Evolutionary conservation across 2,329 filamentous ascomycete genomes (phyloP), one percentile per base, ranked within the genome.

Genomic region (Pseudohalonectria lignicola): DNA sequence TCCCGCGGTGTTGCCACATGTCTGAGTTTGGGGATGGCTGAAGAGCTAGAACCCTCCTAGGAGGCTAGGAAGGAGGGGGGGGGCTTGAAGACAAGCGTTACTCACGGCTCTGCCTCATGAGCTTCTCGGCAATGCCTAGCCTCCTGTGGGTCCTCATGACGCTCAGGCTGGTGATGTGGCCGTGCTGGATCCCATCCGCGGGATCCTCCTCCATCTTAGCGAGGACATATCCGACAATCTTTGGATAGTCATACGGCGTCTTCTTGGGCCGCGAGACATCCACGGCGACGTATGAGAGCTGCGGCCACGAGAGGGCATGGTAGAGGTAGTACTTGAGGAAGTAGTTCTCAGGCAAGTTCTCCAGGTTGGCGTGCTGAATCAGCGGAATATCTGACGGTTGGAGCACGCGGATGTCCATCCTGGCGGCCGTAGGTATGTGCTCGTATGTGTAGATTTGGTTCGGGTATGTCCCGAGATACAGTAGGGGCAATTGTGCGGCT

Each of bases 261-360:
- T 81, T 81, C 50, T 74, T 74, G 25, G 86, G 84, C 26, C 86
- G 77, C 16, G 82, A 84, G 41, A 88, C 80, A 61, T 96, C 90
- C 52, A 98, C 87, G 50, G 92, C 92, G 41, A 98, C 90, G 63
- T 88, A 96, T 63, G 82, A 90, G 47, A 98, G 78, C 65, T 96
- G 90, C 33, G 92, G 92, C 92, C 92, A 98, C 51, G 87, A 94
- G 49, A 96, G 79, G 13, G 90, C 88, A 64, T 98, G 92, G 75
- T 98, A 98, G 55, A 98, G 79, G 69, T 98, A 98, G 74, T 98
- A 98, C 74, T 98, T 98, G 65, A 94, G 85, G 62, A 96, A 96
- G 76, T 98, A 98, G 72, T 98, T 98, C 64, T 98, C 92, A 47
- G 92, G 92, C 39, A 98, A 75, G 69, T 98, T 98, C 60, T 93